These are phyloP conservation scores for Podaxis sp. DNA, from an alignment of 768 basidiomycete species.

Conservation along the genomic window DNA sequence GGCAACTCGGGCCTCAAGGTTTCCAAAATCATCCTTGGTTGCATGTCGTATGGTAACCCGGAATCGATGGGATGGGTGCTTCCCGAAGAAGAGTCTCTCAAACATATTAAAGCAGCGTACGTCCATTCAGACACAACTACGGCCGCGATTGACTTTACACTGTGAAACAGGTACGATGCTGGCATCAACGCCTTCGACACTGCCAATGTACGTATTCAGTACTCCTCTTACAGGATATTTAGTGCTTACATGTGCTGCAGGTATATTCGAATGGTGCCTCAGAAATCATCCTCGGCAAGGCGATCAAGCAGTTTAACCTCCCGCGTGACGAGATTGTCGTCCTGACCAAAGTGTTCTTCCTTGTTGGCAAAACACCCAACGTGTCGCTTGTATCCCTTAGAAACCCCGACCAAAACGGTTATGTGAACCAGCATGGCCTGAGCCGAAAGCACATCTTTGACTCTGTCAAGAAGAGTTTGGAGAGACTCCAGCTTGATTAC, in stretches of 20 bases:
- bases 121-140: slow-evolving; percentile 7
- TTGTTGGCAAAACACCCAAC: slow-evolving; percentile 25
- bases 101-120: slow-evolving; percentile 53
- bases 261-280: slow-evolving; percentile 66
- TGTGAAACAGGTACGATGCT: slow-evolving; percentile 47
- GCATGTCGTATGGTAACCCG: slow-evolving; percentile 53
- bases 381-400: slow-evolving; percentile 2
- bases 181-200: slow-evolving; percentile 67
- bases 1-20: neutral
- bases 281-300: slow-evolving; percentile 68
- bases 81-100: slow-evolving; percentile 46
- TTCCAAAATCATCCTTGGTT: neutral
- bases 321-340: slow-evolving; percentile 78
- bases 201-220: slow-evolving; percentile 36
- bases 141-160: neutral
- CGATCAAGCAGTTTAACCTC: slow-evolving; percentile 61
- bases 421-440: slow-evolving; percentile 54
- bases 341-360: slow-evolving; percentile 61
- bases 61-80: slow-evolving; percentile 53
- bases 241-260: slow-evolving; percentile 25
- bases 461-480: slow-evolving; percentile 57
- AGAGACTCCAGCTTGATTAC: slow-evolving; percentile 73
- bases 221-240: neutral
- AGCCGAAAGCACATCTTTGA: slow-evolving; percentile 71
- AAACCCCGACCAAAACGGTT: slow-evolving; percentile 40